Conservation (phyloP, 805 yeast species). For the Cyberlindnera bimundalis region DNA sequence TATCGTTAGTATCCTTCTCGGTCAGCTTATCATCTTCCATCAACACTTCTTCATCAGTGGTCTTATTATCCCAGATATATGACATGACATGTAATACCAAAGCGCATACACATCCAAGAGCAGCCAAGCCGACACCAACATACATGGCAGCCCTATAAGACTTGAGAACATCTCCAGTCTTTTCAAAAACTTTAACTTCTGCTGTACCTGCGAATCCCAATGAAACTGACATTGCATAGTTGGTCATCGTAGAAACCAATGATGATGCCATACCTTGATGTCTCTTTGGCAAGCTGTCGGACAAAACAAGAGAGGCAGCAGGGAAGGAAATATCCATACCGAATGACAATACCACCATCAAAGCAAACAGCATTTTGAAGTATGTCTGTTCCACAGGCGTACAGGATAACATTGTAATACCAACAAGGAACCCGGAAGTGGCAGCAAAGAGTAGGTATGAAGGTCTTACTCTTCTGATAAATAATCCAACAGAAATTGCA, state of each 20-base stretch:
- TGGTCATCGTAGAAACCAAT: conserved; percentile 67
- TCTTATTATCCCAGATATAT: conserved; percentile 4
- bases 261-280: conserved; percentile 81
- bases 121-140: conserved; percentile 59
- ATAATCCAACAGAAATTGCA: conserved; percentile 45
- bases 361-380: conserved; percentile 55
- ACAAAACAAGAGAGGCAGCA: conserved; percentile 60
- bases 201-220: conserved; percentile 68
- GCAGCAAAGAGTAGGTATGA: conserved; percentile 49
- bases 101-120: conserved; percentile 34
- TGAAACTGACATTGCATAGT: conserved; percentile 65
- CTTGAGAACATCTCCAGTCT: conserved; percentile 28
- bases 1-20: neutral
- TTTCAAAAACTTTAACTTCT: conserved; percentile 39
- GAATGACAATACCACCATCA: conserved; percentile 52
- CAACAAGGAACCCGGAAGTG: conserved; percentile 49
- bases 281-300: conserved; percentile 53
- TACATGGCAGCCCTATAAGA: conserved; percentile 59
- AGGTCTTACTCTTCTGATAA: conserved; percentile 45
- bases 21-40: neutral
- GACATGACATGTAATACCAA: conserved; percentile 7
- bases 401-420: conserved; percentile 48
- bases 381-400: conserved; percentile 58
- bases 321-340: conserved; percentile 83
- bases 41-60: neutral